Evolutionary conservation across 2,329 filamentous ascomycete genomes (phyloP), one percentile per base, ranked within the genome.

Genomic region (Ophiosphaerella korrae): DNA sequence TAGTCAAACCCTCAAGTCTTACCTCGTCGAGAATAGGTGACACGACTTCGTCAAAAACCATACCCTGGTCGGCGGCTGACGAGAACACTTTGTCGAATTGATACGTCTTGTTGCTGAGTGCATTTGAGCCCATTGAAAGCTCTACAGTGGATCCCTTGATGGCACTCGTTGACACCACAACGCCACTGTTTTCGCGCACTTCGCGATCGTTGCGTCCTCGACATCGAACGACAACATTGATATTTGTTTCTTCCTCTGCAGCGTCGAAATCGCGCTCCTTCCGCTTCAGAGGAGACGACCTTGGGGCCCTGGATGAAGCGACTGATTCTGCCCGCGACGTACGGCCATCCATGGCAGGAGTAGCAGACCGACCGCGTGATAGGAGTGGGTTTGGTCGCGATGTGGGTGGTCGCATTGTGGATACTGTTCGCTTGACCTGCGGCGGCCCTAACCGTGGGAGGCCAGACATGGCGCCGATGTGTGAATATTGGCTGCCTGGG

Each of bases 51-150:
- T 99, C 93, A 70, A 94, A 99, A 7, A 99, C 81, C 83, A 96
- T 95, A 45, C 82, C 84, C 75, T 99, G 94, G 67, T 97, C 94
- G 1, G 94, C 93, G 0, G 93, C 94, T 1, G 89, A 89, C 1
- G 94, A 97, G 68, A 96, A 99, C 59, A 97, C 94, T 70, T 93
- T 94, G 75, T 99, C 94, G 71, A 99, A 99, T 58, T 89, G 87
- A 72, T 99, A 99, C 0, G 90, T 89, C 77, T 97, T 97, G 77
- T 99, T 96, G 79, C 88, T 95, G 50, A 97, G 77, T 31, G 94
- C 89, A 74, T 88, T 96, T 0, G 92, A 88, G 1, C 93, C 94
- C 90, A 97, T 96, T 3, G 88, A 92, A 41, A 99, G 76, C 60
- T 95, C 88, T 23, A 99, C 85, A 34, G 82, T 84, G 67, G 88